Conservation (phyloP, 2,329 filamentous ascomycete genomes). For the Aspergillus viridinutans region DNA sequence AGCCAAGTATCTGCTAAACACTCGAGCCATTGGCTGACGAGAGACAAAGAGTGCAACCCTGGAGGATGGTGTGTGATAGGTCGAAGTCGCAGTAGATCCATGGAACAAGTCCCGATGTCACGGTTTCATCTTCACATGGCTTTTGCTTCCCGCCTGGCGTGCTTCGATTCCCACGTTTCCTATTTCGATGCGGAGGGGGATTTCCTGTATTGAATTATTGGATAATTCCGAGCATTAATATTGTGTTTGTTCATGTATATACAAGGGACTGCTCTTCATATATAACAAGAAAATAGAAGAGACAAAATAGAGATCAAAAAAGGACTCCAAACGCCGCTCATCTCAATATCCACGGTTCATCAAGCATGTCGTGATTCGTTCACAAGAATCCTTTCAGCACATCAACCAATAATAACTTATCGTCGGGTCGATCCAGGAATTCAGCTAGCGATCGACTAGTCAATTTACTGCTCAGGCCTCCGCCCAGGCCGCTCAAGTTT, state of each 20-base stretch:
- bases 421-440: neutral
- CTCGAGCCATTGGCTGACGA: neutral
- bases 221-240: neutral
- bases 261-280: neutral
- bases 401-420: neutral
- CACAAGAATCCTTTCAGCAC: neutral
- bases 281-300: neutral
- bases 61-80: neutral
- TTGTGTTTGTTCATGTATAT: neutral
- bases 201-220: no score
- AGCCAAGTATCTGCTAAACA: neutral
- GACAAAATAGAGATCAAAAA: neutral
- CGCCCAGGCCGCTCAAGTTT: slow-evolving; percentile 8
- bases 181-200: neutral
- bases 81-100: neutral
- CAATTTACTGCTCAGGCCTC: neutral
- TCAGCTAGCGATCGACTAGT: neutral
- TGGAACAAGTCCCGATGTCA: neutral
- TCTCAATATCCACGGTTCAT: neutral
- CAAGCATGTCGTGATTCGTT: neutral
- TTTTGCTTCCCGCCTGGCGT: neutral
- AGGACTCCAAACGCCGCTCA: neutral
- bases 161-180: neutral
- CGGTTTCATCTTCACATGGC: neutral
- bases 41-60: neutral